Base-by-base conservation (phyloP, 805 yeast genomes). In the Yarrowia hollandica region DNA sequence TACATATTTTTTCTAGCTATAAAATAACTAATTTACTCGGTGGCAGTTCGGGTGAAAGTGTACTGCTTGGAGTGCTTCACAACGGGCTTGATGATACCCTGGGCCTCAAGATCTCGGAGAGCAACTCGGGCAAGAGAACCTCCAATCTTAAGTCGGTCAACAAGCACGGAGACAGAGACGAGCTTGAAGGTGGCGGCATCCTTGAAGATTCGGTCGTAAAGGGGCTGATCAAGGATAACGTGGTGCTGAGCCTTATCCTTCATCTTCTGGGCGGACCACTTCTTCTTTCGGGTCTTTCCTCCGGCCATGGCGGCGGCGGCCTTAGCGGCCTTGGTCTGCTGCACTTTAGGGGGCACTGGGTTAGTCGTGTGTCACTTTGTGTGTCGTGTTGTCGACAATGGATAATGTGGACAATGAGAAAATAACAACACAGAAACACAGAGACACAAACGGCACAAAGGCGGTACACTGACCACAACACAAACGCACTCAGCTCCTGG, bases 261-360 rank as follows among this genome's bases (percentile, higher is more conserved):
- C 80, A 90, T 96, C 86, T 95, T 90, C 81, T 97, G 97, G 86
- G 92, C 91, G 88, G 96, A 88, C 99, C 98, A 94, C 96, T 94
- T 94, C 96, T 94, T 92, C 90, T 94, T 94, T 81, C 96, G 90
- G 78, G 92, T 90, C 88, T 91, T 91, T 86, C 97, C 96, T 88
- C 97, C 97, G 79, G 97, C 97, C 86, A 90, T 83, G 79, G 97
- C 98, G 83, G 98, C 98, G 76, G 98, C 97, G 77, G 97, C 97
- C 85, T 92, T 92, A 77, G 97, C 97, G 81, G 97, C 97, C 84
- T 92, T 92, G 76, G 97, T 87, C 81, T 90, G 91, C 86, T 92
- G 97, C 82, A 89, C 83, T 83, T 92, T 92, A 84, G 97, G 97
- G 81, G 97, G 96, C 97, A 92, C 90, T 79, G 85, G 81, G 71